These are phyloP conservation scores for Herpomyces periplanetae DNA, from an alignment of 2,329 filamentous ascomycete species.

Conservation along the genomic window DNA sequence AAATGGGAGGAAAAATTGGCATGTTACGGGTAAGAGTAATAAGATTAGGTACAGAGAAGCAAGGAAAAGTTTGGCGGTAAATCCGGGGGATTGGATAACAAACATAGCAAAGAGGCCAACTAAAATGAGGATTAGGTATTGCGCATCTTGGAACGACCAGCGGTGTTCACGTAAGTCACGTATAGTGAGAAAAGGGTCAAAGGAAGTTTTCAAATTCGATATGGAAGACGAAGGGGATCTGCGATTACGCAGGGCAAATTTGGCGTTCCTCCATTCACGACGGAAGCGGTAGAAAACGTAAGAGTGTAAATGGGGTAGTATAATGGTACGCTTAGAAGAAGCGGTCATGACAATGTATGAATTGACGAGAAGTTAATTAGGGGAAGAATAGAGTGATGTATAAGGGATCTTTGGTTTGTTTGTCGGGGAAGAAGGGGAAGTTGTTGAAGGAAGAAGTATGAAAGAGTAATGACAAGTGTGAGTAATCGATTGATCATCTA, in stretches of 20 bases:
- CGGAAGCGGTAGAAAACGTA: conserved; percentile 22
- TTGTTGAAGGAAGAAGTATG: not conserved
- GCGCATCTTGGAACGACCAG: conserved; percentile 46
- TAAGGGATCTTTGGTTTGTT: not conserved
- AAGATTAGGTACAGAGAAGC: conserved; percentile 24
- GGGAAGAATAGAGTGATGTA: not conserved
- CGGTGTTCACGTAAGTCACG: conserved; percentile 31
- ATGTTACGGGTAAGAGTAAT: conserved; percentile 38
- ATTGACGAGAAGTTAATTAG: not conserved
- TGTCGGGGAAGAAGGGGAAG: not conserved
- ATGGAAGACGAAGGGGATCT: conserved; percentile 29
- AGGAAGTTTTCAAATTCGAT: conserved; percentile 36
- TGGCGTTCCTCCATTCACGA: conserved; percentile 17
- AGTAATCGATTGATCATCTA: not conserved
- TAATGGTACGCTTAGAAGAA: conserved; percentile 6
- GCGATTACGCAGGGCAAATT: conserved; percentile 23
- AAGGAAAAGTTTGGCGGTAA: conserved; percentile 32
- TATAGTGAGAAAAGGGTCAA: conserved; percentile 38
- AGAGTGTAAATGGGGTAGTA: conserved; percentile 10
- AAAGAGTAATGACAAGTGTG: not conserved
- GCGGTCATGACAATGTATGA: conserved; percentile 7
- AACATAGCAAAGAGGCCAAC: conserved; percentile 45
- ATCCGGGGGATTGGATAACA: conserved; percentile 38
- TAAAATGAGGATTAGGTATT: conserved; percentile 35
- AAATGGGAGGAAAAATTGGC: conserved; percentile 66